Percentiles rank a stretch among this genome's conserved stretches.
These are phyloP conservation scores for Thozetella sp. DNA, from an alignment of 495 filamentous ascomycete genomes.

Conservation along the genomic window DNA sequence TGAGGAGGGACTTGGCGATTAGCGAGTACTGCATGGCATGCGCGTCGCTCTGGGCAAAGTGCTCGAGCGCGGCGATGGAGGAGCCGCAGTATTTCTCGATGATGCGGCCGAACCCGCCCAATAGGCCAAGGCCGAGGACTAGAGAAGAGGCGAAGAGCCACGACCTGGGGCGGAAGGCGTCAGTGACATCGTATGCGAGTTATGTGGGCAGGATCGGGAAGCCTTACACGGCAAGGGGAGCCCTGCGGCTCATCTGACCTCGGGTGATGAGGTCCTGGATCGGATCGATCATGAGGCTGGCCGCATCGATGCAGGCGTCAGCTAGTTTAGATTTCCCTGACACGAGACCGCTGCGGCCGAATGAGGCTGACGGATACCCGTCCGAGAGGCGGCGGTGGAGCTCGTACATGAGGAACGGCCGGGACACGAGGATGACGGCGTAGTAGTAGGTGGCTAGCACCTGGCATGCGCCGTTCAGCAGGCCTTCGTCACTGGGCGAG, in stretches of 20 bases:
- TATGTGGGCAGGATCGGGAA: background rate
- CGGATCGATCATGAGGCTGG: conserved; percentile 42
- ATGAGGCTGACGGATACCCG: conserved; percentile 1
- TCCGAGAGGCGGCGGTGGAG: conserved; percentile 37
- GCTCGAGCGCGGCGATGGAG: conserved; percentile 40
- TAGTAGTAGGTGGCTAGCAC: conserved; percentile 45
- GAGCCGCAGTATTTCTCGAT: conserved; percentile 41
- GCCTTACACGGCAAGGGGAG: conserved; percentile 44
- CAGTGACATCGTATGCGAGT: background rate
- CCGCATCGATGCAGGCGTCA: conserved; percentile 48
- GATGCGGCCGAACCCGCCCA: conserved; percentile 43
- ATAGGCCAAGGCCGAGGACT: conserved; percentile 42
- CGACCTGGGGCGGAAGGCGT: conserved; percentile 21
- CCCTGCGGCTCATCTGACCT: conserved; percentile 29
- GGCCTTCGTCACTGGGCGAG: conserved; percentile 9
- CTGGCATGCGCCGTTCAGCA: conserved; percentile 39
- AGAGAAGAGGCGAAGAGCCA: conserved; percentile 50
- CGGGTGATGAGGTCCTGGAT: conserved; percentile 31
- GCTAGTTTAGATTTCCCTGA: conserved; percentile 39
- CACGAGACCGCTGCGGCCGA: conserved; percentile 1
- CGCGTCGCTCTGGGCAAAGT: conserved; percentile 38
- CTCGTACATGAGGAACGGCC: conserved; percentile 50
- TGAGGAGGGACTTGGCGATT: conserved; percentile 43
- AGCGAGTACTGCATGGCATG: conserved; percentile 47
- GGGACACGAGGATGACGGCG: conserved; percentile 44